These are phyloP conservation scores for Cajanus cajan DNA, from an alignment of 306 rosid species.

Conservation along the genomic window DNA sequence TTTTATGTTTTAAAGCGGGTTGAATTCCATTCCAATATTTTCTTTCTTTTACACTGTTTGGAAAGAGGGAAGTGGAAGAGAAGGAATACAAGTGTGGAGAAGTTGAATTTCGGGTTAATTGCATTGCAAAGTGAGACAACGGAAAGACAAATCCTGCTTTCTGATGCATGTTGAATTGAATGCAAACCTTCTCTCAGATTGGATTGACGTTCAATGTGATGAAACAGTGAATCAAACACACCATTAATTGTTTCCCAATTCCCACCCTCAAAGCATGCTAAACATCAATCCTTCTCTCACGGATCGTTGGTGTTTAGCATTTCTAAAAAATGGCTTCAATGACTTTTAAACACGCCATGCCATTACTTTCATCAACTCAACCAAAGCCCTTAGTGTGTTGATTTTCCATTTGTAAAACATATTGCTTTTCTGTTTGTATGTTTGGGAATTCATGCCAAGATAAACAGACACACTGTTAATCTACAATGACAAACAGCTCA, in stretches of 20 bases:
- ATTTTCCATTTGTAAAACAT: background rate
- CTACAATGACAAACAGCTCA: background rate
- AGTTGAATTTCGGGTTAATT: too few relatives aligned
- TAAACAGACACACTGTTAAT: background rate
- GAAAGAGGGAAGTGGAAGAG: too few relatives aligned
- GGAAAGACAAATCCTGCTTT: background rate
- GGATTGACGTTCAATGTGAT: background rate
- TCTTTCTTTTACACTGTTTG: background rate
- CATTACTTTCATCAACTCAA: background rate
- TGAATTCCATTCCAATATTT: background rate
- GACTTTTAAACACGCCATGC: background rate
- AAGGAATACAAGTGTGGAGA: too few relatives aligned
- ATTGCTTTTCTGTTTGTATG: background rate
- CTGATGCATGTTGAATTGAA: background rate
- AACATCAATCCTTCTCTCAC: background rate
- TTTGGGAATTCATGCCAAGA: background rate
- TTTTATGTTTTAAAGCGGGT: background rate
- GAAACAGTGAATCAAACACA: background rate
- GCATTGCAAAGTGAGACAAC: background rate
- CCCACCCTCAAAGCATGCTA: background rate
- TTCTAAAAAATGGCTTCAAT: background rate
- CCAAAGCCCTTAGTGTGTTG: background rate
- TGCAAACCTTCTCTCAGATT: background rate
- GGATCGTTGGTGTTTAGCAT: background rate
- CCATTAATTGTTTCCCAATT: background rate